Conservation (phyloP, 371 early-diverging fungal genomes). For the Mucor plumbeus region DNA sequence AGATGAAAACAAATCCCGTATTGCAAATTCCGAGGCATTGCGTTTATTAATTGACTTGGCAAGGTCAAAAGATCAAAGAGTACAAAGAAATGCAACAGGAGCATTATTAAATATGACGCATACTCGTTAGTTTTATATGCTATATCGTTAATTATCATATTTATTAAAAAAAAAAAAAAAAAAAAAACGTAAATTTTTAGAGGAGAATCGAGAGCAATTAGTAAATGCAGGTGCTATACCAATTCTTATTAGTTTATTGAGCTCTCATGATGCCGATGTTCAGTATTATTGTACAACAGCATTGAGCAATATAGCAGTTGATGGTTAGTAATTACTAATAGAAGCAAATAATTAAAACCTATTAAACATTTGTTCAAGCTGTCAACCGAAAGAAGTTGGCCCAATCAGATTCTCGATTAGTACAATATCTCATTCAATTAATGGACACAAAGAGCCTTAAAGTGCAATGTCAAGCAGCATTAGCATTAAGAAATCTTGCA, state of each 20-base stretch:
- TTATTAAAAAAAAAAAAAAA: too few species aligned
- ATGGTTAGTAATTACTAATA: slow-evolving; percentile 48
- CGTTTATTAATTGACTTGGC: slow-evolving; percentile 80
- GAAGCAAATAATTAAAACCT: neutral
- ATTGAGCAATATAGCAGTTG: slow-evolving; percentile 92
- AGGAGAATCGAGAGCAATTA: slow-evolving; percentile 85
- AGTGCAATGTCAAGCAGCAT: slow-evolving; percentile 68
- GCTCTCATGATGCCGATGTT: slow-evolving; percentile 84
- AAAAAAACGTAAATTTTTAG: slow-evolving; percentile 34
- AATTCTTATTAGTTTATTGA: slow-evolving; percentile 79
- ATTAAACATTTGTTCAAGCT: slow-evolving; percentile 24
- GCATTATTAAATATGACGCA: slow-evolving; percentile 96
- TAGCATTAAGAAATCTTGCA: slow-evolving; percentile 81
- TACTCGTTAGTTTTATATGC: slow-evolving; percentile 50
- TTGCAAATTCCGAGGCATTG: slow-evolving; percentile 87
- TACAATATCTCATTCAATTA: slow-evolving; percentile 78
- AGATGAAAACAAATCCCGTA: slow-evolving; percentile 90
- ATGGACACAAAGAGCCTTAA: slow-evolving; percentile 82
- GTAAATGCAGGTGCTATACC: slow-evolving; percentile 89
- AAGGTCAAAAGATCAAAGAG: slow-evolving; percentile 84
- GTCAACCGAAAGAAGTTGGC: slow-evolving; percentile 77
- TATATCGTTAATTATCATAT: too few species aligned
- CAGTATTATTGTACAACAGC: slow-evolving; percentile 93
- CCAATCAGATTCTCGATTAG: slow-evolving; percentile 77
- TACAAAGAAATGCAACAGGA: slow-evolving; percentile 92